phyloP scores from a whole-genome alignment of 163 green algal species.

The Coccomyxa subellipsoidea region DNA sequence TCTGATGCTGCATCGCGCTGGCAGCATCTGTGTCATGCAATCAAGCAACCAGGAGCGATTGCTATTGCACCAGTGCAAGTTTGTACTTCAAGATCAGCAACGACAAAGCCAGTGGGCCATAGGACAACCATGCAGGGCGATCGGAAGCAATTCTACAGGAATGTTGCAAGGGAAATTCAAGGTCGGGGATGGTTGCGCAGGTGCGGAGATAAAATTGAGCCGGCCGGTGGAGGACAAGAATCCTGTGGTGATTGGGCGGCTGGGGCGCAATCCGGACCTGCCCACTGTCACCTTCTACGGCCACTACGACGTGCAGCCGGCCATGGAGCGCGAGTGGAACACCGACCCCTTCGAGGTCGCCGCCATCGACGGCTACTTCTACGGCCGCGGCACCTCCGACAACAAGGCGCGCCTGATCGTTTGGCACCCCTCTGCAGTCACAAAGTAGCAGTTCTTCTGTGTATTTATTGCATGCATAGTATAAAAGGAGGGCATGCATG shows the following conservation, averaged over 20 bases:
- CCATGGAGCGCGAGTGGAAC: slow-evolving; percentile 78
- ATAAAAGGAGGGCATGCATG: no score
- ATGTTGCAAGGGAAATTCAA: neutral
- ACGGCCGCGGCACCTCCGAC: slow-evolving; percentile 78
- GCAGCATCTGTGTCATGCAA: no score
- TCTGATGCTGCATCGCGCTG: no score
- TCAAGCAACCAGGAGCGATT: no score
- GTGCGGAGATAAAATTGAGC: slow-evolving; percentile 40
- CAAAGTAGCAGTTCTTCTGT: no score
- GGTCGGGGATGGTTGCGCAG: neutral
- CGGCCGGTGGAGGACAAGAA: slow-evolving; percentile 64
- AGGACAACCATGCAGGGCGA: no score
- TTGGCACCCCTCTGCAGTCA: no score
- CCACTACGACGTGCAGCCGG: slow-evolving; percentile 73
- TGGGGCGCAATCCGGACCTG: slow-evolving; percentile 59
- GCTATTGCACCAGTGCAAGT: no score
- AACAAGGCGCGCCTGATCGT: slow-evolving; percentile 79
- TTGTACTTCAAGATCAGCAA: no score
- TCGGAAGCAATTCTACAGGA: neutral
- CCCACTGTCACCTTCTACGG: slow-evolving; percentile 86
- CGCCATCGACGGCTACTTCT: slow-evolving; percentile 82
- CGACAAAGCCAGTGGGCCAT: no score
- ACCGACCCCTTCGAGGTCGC: slow-evolving; percentile 83
- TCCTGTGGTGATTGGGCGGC: slow-evolving; percentile 83
- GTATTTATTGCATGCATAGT: no score